Base-by-base conservation (phyloP, 2,329 filamentous ascomycete species). In the Fusarium clavum region DNA sequence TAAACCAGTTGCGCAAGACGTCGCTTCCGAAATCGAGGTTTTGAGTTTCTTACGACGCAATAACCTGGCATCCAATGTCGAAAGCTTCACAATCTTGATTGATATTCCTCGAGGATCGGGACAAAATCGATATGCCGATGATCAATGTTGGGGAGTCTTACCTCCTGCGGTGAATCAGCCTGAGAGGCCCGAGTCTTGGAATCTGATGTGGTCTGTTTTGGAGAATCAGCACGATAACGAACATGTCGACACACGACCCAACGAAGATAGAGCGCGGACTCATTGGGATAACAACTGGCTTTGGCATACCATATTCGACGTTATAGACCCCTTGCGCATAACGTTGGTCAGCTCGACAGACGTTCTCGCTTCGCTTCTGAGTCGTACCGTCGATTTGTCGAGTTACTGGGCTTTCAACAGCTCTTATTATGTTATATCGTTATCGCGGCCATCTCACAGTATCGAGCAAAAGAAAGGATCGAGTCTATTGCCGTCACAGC, bases 321-420 rank as follows among this genome's bases (percentile, higher is more conserved):
- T 82, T 20, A 77, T 91, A 32, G 82, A 88, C 65, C 88, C 87
- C 10, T 65, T 82, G 48, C 80, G 83, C 46, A 76, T 91, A 62
- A 87, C 86, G 10, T 79, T 91, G 57, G 77, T 90, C 48, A 90
- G 90, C 1, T 87, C 90, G 9, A 89, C 91, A 0, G 82, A 85
- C 6, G 86, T 88, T 20, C 82, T 94, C 10, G 88, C 90, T 3
- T 84, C 84, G 1, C 81, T 93, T 51, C 79, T 91, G 7, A 86
- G 87, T 20, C 86, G 86, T 8, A 83, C 82, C 61, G 81, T 92
- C 29, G 84, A 87, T 52, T 81, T 87, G 41, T 82, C 83, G 12
- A 87, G 91, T 73, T 81, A 82, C 8, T 91, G 89, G 89, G 85
- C 85, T 25, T 92, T 92, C 71, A 84, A 88, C 58, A 87, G 88